Evolutionary conservation across 257 asterid genomes (phyloP).

Genomic region (Nicotiana undulata): DNA sequence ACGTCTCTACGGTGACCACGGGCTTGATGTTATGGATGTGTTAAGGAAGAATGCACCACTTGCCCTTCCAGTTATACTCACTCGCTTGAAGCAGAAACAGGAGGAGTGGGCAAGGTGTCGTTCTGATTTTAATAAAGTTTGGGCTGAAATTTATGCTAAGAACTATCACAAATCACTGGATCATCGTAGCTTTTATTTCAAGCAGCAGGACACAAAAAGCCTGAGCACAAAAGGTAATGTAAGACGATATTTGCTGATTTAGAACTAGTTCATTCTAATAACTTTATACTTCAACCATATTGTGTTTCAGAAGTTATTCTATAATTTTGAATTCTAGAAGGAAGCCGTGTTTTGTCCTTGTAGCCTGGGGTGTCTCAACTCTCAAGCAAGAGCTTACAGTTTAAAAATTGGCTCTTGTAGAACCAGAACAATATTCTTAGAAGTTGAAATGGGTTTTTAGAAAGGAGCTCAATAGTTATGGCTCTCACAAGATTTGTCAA

Average conservation of each 20-base stretch:
- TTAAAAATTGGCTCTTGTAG: background rate
- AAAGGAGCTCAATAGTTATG: background rate
- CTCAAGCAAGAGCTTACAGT: background rate
- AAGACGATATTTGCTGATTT: conserved; percentile 14
- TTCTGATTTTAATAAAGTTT: conserved; percentile 84
- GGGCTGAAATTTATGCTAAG: conserved; percentile 91
- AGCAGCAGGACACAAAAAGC: conserved; percentile 93
- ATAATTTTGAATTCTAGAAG: background rate
- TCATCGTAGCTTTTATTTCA: conserved; percentile 92
- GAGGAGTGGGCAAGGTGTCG: conserved; percentile 97
- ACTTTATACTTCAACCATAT: background rate
- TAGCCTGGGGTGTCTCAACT: background rate
- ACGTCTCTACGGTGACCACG: conserved; percentile 97
- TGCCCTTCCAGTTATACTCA: conserved; percentile 79
- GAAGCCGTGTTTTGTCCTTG: background rate
- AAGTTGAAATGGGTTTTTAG: background rate
- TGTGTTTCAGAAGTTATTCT: no score
- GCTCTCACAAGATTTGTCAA: background rate
- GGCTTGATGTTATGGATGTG: conserved; percentile 94
- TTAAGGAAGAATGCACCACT: conserved; percentile 72
- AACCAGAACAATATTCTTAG: background rate
- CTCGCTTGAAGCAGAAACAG: conserved; percentile 92
- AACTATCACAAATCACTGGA: conserved; percentile 95
- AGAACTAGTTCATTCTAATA: conserved; percentile 15
- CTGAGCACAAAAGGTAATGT: conserved; percentile 84